Conservation (phyloP, 164 flowering plant genomes). For the Stephania cephalantha region DNA sequence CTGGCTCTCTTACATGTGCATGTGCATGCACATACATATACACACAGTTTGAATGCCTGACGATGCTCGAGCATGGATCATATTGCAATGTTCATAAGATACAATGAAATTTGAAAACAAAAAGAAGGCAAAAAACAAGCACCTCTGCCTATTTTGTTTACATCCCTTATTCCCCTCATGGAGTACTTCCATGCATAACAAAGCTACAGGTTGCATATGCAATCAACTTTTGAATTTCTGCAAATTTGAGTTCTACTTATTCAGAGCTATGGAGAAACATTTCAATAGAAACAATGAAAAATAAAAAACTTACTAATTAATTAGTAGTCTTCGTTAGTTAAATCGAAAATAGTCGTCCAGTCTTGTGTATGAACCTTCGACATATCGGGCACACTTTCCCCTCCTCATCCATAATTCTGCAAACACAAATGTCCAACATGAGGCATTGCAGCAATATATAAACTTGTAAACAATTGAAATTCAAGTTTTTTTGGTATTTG, state of each 20-base stretch:
- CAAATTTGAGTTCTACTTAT: neutral
- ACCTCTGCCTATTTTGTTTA: too few relatives aligned
- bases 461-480: neutral
- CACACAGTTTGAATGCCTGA: too few relatives aligned
- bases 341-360: slow-evolving; percentile 33
- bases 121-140: too few relatives aligned
- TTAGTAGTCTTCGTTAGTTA: slow-evolving; percentile 3
- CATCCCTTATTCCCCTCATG: too few relatives aligned
- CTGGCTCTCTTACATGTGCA: too few relatives aligned
- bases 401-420: slow-evolving; percentile 55
- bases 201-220: neutral
- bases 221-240: neutral
- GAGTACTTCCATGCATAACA: too few relatives aligned
- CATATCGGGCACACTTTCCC: slow-evolving; percentile 64
- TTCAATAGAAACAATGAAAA: neutral
- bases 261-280: neutral
- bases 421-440: neutral
- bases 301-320: neutral
- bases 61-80: too few relatives aligned
- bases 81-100: too few relatives aligned
- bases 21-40: too few relatives aligned
- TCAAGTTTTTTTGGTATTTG: neutral
- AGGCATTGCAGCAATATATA: neutral
- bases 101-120: too few relatives aligned
- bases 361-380: slow-evolving; percentile 51